A percentile compares a stretch with the other conserved stretches of the same genome.
Conservation (phyloP, 441 rosid genomes). For the Eutrema salsugineum region DNA sequence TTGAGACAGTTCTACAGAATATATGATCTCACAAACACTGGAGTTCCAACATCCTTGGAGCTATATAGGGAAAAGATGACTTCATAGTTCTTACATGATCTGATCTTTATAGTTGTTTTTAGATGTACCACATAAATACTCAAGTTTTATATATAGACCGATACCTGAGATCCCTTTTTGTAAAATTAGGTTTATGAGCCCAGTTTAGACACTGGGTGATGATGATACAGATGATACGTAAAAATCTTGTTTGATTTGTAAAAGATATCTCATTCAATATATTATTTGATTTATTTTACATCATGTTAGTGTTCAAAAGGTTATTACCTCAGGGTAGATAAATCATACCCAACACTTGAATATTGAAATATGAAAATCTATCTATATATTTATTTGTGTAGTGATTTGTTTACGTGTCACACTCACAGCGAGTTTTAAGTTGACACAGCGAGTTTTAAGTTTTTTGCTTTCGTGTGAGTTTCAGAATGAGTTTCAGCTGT, state of each 20-base stretch:
- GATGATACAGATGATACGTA: constrained; percentile 9
- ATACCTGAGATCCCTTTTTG: constrained; percentile 16
- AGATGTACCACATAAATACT: constrained; percentile 23
- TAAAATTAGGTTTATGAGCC: constrained; percentile 6
- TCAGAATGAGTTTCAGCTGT: no score
- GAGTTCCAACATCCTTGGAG: constrained; percentile 22
- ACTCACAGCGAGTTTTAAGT: no score
- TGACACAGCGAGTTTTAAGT: no score
- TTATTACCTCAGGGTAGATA: neutral
- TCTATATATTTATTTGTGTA: no score
- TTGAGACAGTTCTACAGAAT: constrained; percentile 10
- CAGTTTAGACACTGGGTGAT: neutral
- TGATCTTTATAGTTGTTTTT: constrained; percentile 11
- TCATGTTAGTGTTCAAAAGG: neutral
- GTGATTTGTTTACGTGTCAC: no score
- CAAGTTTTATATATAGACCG: constrained; percentile 14
- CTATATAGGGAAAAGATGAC: constrained; percentile 23
- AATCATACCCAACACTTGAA: neutral
- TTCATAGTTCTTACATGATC: constrained; percentile 25
- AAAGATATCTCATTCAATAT: constrained; percentile 18
- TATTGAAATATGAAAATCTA: constrained; percentile 38
- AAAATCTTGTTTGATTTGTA: constrained; percentile 21
- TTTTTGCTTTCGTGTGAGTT: no score
- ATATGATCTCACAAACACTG: constrained; percentile 24
- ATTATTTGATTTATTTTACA: constrained; percentile 14